Evolutionary conservation across 768 basidiomycete genomes (phyloP), one percentile per base, ranked within the genome.

Genomic region (Hericium alpestre): DNA sequence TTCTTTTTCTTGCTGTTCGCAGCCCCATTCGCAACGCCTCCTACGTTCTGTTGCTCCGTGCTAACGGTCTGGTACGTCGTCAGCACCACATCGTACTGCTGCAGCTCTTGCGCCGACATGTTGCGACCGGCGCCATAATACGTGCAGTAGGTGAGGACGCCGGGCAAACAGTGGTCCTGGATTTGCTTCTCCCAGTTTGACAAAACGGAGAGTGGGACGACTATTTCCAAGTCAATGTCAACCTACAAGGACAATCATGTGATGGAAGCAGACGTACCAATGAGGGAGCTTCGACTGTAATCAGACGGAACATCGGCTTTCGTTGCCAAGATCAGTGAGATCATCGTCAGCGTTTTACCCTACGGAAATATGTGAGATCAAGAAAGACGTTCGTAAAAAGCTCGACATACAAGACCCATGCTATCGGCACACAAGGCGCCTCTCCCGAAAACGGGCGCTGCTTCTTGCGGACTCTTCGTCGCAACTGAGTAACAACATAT

Each of bases 271-370:
- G 22, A 59, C 77, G 53, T 61, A 88, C 93, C 87, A 25, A 96
- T 87, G 37, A 96, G 77, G 0, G 93, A 94, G 43, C 81, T 72
- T 47, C 82, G 82, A 47, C 80, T 83, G 64, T 76, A 82, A 3
- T 76, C 78, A 1, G 66, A 57, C 1, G 82, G 75, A 12, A 78
- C 61, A 47, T 93, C 87, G 10, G 75, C 65, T 66, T 84, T 86
- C 2, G 93, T 93, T 1, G 88, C 83, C 25, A 93, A 69, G 41
- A 93, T 78, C 15, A 96, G 74, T 5, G 91, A 77, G 41, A 96
- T 72, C 80, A 93, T 91, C 0, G 90, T 92, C 43, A 96, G 73
- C 0, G 94, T 96, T 76, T 95, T 96, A 0, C 93, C 93, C 85
- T 86, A 59, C 7, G 58, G n/a, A 0, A 58, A 51, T n/a, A 25